Conservation (phyloP, 2,329 filamentous ascomycete species). For the Hypoxylon sp. region DNA sequence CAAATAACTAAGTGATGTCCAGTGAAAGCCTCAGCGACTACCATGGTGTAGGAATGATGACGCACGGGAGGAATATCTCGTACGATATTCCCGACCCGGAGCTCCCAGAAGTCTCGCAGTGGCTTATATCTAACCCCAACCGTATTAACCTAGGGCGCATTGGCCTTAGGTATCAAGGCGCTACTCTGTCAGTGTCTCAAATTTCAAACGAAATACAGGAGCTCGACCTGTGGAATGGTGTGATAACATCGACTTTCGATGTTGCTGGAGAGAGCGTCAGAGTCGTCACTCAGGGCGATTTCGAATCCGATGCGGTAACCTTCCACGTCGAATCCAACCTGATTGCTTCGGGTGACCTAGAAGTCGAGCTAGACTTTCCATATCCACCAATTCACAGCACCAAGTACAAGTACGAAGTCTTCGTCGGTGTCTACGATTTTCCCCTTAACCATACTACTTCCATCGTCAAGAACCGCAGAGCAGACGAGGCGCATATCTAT, state of each 20-base stretch:
- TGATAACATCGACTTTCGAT: conserved; percentile 58
- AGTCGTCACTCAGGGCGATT: conserved; percentile 58
- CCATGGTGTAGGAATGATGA: conserved; percentile 53
- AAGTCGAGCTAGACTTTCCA: conserved; percentile 60
- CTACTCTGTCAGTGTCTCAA: conserved; percentile 50
- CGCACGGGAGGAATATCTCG: conserved; percentile 57
- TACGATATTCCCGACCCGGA: conserved; percentile 57
- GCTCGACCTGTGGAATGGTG: conserved; percentile 57
- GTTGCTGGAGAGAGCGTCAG: conserved; percentile 53
- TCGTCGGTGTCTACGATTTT: conserved; percentile 59
- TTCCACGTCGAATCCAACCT: conserved; percentile 58
- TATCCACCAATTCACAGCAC: conserved; percentile 59
- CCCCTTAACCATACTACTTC: conserved; percentile 58
- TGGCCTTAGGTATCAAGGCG: conserved; percentile 56
- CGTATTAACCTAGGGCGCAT: conserved; percentile 61
- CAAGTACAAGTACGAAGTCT: conserved; percentile 62
- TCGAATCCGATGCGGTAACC: conserved; percentile 57
- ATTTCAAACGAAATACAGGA: conserved; percentile 55
- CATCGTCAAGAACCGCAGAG: conserved; percentile 35
- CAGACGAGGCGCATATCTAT: conserved; percentile 52
- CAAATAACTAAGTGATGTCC: not conserved
- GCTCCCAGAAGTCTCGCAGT: conserved; percentile 61
- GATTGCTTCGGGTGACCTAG: conserved; percentile 53
- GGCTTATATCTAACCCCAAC: conserved; percentile 66
- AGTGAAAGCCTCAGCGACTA: conserved; percentile 54